Evolutionary conservation across 345 rosid species (phyloP), one percentile per base, ranked within the genome.

Genomic region (Theobroma cacao): DNA sequence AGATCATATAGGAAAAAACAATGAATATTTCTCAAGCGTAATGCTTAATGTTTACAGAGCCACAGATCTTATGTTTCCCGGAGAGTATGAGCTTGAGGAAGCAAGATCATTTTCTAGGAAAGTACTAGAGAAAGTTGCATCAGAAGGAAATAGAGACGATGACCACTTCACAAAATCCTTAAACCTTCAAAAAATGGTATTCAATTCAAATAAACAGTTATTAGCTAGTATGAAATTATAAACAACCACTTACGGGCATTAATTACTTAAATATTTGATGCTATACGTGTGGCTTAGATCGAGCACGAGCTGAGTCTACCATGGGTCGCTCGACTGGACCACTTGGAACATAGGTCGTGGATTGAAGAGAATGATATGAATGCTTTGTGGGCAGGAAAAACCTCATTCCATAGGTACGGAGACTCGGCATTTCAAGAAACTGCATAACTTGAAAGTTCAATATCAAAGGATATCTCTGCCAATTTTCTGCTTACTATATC

Each of bases 261-360:
- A 48, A n/a, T 69, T 43, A 50, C 59, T 18, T 17, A 1, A 48
- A 17, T 30, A 6, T 15, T 48, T 48, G 14, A 40, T 66, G 43
- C 22, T 36, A 1, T 26, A 13, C 24, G 8, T 58, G 17, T 31
- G 20, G 2, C 33, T 33, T n/a, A 92, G 94, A 86, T 88, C 48
- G 77, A 80, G 79, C 76, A 86, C 15, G 93, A 90, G 48, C 30
- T 89, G 77, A 68, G 76, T 41, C 75, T 83, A 77, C 91, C 92
- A 24, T 90, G 93, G 93, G 74, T 85, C 9, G 89, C 92, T 45
- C 84, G 91, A 72, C 71, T 84, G 75, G 93, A 85, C 43, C 93
- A 88, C 74, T 80, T 90, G 52, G 93, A 90, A 41, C 87, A 92
- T 70, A 86, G 97, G 70, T 82, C 40, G 79, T 88, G 88, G 90